Conservation (phyloP, 257 asterid species). For the Fraxinus excelsior region DNA sequence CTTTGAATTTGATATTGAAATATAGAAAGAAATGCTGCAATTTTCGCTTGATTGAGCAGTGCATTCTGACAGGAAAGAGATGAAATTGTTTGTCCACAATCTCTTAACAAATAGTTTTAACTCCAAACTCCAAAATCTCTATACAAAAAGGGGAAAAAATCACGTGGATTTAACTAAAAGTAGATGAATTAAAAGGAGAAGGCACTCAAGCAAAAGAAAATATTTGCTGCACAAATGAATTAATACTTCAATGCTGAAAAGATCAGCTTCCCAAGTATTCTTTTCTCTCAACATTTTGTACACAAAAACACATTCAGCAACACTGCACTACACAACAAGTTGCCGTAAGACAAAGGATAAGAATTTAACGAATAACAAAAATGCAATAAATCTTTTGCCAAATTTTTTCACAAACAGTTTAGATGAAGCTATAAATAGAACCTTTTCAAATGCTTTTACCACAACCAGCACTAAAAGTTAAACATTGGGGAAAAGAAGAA, state of each 20-base stretch:
- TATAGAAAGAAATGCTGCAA: neutral
- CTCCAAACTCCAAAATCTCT: neutral
- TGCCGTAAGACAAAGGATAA: neutral
- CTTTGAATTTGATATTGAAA: neutral
- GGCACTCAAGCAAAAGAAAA: neutral
- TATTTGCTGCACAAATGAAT: neutral
- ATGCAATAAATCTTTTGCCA: neutral
- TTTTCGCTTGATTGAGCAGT: neutral
- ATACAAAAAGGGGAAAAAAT: too few species aligned
- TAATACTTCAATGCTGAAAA: neutral
- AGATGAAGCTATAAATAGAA: neutral
- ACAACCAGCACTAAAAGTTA: neutral
- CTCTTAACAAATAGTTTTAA: neutral
- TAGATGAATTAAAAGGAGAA: neutral
- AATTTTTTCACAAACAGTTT: neutral
- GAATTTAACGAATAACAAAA: neutral
- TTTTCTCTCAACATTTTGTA: neutral
- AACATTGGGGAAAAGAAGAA: neutral
- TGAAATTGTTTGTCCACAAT: neutral
- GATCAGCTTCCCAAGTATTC: neutral
- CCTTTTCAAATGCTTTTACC: neutral
- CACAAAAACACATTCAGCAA: neutral
- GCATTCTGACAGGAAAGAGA: neutral
- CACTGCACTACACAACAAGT: neutral
- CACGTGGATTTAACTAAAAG: neutral